Evolutionary conservation across 2,329 filamentous ascomycete genomes (phyloP).

Genomic region (Penicillium sp.): DNA sequence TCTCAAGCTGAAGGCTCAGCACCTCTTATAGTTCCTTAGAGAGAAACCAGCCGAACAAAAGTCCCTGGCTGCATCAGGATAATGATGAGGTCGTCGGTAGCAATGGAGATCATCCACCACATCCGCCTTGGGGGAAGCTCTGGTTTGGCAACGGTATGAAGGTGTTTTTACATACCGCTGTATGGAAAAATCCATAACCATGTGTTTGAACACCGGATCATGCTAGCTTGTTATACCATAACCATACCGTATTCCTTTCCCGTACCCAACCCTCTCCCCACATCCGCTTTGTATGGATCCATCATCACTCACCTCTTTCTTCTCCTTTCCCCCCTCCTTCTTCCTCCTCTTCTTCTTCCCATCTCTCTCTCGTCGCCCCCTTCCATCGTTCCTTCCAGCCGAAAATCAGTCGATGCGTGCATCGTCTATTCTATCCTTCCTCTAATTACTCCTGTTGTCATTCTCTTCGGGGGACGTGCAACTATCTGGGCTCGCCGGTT

Average conservation of each 20-base stretch:
- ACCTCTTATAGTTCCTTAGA: not conserved
- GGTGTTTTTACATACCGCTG: constrained; percentile 5
- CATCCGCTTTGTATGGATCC: constrained; percentile 30
- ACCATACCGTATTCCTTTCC: not conserved
- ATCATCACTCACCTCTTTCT: constrained; percentile 28
- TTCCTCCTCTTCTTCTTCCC: constrained; percentile 22
- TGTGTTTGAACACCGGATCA: too few species aligned
- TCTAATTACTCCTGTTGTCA: constrained; percentile 24
- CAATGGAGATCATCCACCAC: constrained; percentile 27
- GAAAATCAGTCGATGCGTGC: constrained; percentile 36
- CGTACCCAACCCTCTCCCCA: constrained; percentile 19
- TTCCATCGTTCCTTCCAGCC: constrained; percentile 47
- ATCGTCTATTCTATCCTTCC: constrained; percentile 33
- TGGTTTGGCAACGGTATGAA: constrained; percentile 5
- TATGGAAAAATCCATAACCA: too few species aligned
- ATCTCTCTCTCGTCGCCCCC: constrained; percentile 34
- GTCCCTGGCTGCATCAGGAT: constrained; percentile 5
- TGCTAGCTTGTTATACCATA: not conserved
- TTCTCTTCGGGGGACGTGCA: constrained; percentile 28
- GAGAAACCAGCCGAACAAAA: not conserved
- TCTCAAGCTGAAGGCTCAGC: not conserved
- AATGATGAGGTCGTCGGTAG: constrained; percentile 23
- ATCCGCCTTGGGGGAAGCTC: constrained; percentile 9
- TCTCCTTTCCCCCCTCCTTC: constrained; percentile 21
- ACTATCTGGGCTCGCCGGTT: constrained; percentile 15